Percentiles rank a stretch among this genome's conserved stretches.
These are phyloP conservation scores for Pythium rishiriense DNA, from an alignment of 352 stramenopile species.

Conservation along the genomic window DNA sequence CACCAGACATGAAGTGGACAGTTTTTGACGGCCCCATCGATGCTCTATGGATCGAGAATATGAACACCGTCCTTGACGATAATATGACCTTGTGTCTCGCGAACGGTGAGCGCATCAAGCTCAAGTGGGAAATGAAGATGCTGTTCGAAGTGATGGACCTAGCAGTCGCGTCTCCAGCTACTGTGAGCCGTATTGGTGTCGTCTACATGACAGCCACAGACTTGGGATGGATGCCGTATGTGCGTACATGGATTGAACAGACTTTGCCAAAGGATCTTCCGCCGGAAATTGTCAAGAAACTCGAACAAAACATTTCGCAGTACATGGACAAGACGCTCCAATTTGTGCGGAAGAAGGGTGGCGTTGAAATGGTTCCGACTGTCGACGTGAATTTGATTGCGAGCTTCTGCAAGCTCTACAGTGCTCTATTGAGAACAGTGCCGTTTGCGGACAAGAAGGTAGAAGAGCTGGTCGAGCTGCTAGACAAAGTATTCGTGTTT, in stretches of 20 bases:
- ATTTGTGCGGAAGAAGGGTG: constrained; percentile 53
- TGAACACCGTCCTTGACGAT: constrained; percentile 79
- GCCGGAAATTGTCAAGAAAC: constrained; percentile 21
- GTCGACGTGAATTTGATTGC: constrained; percentile 76
- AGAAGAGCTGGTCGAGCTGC: constrained; percentile 29
- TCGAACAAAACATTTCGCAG: constrained; percentile 33
- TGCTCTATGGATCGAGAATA: constrained; percentile 90
- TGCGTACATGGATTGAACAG: constrained; percentile 68
- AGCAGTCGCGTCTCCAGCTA: constrained; percentile 75
- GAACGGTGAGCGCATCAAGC: constrained; percentile 83
- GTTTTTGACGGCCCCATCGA: constrained; percentile 89
- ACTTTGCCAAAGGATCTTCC: constrained; percentile 39
- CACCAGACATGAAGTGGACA: constrained; percentile 60
- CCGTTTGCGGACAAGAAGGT: constrained; percentile 15
- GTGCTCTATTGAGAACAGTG: constrained; percentile 16
- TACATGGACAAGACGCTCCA: constrained; percentile 57
- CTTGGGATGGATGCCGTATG: constrained; percentile 78
- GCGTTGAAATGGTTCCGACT: constrained; percentile 67
- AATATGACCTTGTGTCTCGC: constrained; percentile 77
- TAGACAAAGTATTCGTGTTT: constrained; percentile 72
- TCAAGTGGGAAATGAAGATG: constrained; percentile 80
- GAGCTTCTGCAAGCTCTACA: constrained; percentile 69
- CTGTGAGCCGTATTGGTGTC: constrained; percentile 50
- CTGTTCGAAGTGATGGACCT: constrained; percentile 90
- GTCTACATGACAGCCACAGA: constrained; percentile 58